These are phyloP conservation scores for Pseudogymnoascus pannorum DNA, from an alignment of 2,329 filamentous ascomycete species.

Conservation along the genomic window DNA sequence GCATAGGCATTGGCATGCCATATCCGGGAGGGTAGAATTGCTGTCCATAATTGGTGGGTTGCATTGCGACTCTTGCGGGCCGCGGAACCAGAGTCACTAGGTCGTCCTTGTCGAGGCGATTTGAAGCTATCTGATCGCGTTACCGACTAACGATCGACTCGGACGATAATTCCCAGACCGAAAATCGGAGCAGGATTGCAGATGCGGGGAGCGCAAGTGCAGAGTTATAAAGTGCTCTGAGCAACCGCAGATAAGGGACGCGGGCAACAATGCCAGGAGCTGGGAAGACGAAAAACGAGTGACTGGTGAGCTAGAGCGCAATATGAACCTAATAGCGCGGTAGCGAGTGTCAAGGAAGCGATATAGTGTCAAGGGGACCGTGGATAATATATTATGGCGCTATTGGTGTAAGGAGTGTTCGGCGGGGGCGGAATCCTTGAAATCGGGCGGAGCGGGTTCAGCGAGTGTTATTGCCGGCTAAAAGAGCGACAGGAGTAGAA, in stretches of 20 bases:
- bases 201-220: background rate
- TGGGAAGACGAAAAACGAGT: background rate
- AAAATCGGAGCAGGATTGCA: background rate
- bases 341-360: background rate
- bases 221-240: background rate
- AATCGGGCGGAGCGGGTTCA: background rate
- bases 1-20: background rate
- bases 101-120: background rate
- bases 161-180: background rate
- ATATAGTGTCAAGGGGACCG: background rate
- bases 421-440: background rate
- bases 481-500: constrained; percentile 5
- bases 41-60: constrained; percentile 1
- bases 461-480: constrained; percentile 1
- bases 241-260: background rate
- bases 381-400: background rate
- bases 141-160: background rate
- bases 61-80: background rate
- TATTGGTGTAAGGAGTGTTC: background rate
- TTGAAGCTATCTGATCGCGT: background rate
- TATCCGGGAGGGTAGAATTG: background rate
- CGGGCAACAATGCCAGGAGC: background rate
- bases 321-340: background rate
- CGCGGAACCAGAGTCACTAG: background rate
- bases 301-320: background rate